Conservation (phyloP, 1,284 basidiomycete species). For the Malassezia furfur region DNA sequence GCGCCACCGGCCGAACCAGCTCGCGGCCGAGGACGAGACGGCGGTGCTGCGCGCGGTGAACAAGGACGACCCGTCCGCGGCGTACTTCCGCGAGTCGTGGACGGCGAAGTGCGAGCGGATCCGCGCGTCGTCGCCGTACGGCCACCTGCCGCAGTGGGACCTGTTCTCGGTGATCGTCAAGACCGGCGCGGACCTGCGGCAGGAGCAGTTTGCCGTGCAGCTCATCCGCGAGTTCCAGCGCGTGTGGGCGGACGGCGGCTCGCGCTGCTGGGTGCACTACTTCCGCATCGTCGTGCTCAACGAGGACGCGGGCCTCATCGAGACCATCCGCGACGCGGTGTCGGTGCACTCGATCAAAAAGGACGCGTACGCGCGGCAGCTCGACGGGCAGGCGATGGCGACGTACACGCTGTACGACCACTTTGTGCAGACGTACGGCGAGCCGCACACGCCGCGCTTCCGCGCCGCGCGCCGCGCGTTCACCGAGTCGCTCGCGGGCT, state of each 20-base stretch:
- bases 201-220: slow-evolving; percentile 94
- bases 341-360: slow-evolving; percentile 99
- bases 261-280: slow-evolving; percentile 41
- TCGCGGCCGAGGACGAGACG: slow-evolving; percentile 60
- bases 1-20: slow-evolving; percentile 51
- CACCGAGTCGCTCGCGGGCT: slow-evolving; percentile 79
- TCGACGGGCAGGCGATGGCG: slow-evolving; percentile 52
- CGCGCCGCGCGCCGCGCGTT: slow-evolving; percentile 64
- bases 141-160: slow-evolving; percentile 69
- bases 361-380: slow-evolving; percentile 80
- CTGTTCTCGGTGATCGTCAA: slow-evolving; percentile 97
- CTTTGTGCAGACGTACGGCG: slow-evolving; percentile 39
- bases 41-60: slow-evolving; percentile 83
- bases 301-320: slow-evolving; percentile 69
- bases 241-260: slow-evolving; percentile 71
- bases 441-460: slow-evolving; percentile 28
- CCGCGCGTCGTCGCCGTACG: slow-evolving; percentile 83
- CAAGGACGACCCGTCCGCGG: slow-evolving; percentile 80
- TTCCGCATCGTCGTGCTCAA: slow-evolving; percentile 87
- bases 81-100: slow-evolving; percentile 95
- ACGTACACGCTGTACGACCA: slow-evolving; percentile 43
- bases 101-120: slow-evolving; percentile 87
- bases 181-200: slow-evolving; percentile 88
- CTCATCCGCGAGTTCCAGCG: slow-evolving; percentile 83
- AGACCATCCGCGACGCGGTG: slow-evolving; percentile 69